Conservation (phyloP, 768 basidiomycete genomes). For the Mrakia gelida region DNA sequence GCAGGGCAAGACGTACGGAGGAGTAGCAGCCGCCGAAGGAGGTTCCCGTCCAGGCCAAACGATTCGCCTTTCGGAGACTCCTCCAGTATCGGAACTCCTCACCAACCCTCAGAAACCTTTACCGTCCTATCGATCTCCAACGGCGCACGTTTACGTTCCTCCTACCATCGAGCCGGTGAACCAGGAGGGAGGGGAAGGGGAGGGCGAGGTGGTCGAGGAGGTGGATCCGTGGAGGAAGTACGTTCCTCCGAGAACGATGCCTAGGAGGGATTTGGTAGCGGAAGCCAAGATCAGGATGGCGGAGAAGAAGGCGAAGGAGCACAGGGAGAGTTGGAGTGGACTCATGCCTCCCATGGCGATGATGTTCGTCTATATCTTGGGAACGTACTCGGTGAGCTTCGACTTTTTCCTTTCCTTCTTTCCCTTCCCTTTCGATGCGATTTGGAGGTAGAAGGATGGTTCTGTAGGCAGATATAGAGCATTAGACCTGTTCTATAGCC, state of each 20-base stretch:
- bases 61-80: background rate
- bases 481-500: no score
- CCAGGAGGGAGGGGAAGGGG: background rate
- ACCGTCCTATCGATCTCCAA: background rate
- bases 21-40: background rate
- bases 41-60: no score
- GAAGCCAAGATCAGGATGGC: background rate
- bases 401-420: background rate
- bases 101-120: background rate
- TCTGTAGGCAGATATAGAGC: background rate
- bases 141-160: background rate
- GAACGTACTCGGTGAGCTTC: background rate
- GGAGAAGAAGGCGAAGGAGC: background rate
- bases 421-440: background rate
- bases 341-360: background rate
- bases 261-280: background rate
- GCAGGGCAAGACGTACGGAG: no score
- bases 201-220: background rate
- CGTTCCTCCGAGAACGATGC: background rate
- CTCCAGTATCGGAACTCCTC: background rate
- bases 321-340: background rate
- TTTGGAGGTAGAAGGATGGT: background rate
- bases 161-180: background rate
- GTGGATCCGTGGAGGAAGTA: background rate
- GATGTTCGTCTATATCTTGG: background rate